phyloP scores from a whole-genome alignment of 2,329 filamentous ascomycete species.

The Aureobasidium sp. region DNA sequence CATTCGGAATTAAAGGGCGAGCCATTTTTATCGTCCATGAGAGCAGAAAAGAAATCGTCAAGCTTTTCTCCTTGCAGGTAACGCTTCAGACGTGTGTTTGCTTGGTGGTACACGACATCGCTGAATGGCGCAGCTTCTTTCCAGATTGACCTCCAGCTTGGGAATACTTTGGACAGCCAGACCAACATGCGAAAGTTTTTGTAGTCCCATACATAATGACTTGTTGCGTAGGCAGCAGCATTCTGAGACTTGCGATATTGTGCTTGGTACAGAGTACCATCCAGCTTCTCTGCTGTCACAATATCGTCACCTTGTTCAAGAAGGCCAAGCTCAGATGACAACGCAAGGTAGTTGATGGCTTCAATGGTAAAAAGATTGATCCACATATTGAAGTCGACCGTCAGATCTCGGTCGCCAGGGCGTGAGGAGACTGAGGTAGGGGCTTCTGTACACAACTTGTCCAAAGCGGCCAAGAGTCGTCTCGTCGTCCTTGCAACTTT shows the following conservation, averaged over 20 bases:
- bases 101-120: constrained; percentile 27
- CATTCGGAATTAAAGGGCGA: constrained; percentile 44
- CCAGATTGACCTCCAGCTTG: too few species aligned
- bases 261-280: constrained; percentile 15
- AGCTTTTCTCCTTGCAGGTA: constrained; percentile 49
- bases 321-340: constrained; percentile 32
- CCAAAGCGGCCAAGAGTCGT: constrained; percentile 31
- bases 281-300: too few species aligned
- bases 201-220: too few species aligned
- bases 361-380: constrained; percentile 32
- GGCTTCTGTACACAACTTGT: constrained; percentile 27
- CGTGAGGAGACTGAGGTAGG: not conserved
- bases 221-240: too few species aligned
- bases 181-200: too few species aligned
- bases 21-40: constrained; percentile 48
- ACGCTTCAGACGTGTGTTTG: constrained; percentile 32
- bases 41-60: constrained; percentile 51
- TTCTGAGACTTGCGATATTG: too few species aligned
- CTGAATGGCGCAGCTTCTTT: constrained; percentile 29
- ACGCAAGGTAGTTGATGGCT: constrained; percentile 35
- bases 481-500: constrained; percentile 34
- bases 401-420: not conserved
- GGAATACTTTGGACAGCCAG: too few species aligned
- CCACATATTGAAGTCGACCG: constrained; percentile 14
- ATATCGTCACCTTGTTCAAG: constrained; percentile 31